These are phyloP conservation scores for Zopfochytrium polystomum DNA, from an alignment of 371 early-diverging fungal genomes.

Conservation along the genomic window DNA sequence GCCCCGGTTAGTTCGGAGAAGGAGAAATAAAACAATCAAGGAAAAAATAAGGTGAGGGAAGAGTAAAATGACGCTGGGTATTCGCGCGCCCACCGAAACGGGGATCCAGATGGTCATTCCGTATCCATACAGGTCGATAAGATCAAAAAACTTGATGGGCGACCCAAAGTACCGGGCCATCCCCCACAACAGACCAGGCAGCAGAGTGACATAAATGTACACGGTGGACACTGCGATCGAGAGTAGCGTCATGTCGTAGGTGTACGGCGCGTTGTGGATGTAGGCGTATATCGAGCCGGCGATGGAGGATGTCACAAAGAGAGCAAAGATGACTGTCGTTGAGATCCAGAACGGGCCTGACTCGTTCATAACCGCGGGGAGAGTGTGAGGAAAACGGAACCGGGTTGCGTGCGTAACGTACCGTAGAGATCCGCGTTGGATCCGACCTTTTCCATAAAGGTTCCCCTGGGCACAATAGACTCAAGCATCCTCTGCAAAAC, in stretches of 20 bases:
- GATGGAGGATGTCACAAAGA: conserved; percentile 87
- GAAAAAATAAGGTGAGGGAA: conserved; percentile 12
- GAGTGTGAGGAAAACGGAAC: background rate
- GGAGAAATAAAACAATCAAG: background rate
- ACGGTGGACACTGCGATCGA: conserved; percentile 75
- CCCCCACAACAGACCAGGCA: conserved; percentile 76
- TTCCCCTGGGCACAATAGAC: conserved; percentile 47
- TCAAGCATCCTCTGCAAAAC: conserved; percentile 52
- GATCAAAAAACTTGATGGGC: conserved; percentile 70
- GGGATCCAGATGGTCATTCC: conserved; percentile 88
- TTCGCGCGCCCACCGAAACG: conserved; percentile 79
- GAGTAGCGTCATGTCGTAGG: conserved; percentile 76
- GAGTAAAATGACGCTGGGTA: too few relatives aligned
- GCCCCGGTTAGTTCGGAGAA: too few relatives aligned
- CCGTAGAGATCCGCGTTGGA: conserved; percentile 75
- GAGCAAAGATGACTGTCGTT: conserved; percentile 85
- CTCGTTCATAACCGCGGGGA: background rate
- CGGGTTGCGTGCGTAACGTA: conserved; percentile 19
- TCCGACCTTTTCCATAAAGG: conserved; percentile 52
- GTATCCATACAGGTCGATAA: conserved; percentile 88
- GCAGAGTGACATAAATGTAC: conserved; percentile 72
- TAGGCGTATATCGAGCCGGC: conserved; percentile 78
- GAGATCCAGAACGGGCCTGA: conserved; percentile 93
- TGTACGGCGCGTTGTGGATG: conserved; percentile 46
- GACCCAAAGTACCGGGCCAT: conserved; percentile 80